These are phyloP conservation scores for Venturia asperata DNA, from an alignment of 2,329 filamentous ascomycete species.

Conservation along the genomic window DNA sequence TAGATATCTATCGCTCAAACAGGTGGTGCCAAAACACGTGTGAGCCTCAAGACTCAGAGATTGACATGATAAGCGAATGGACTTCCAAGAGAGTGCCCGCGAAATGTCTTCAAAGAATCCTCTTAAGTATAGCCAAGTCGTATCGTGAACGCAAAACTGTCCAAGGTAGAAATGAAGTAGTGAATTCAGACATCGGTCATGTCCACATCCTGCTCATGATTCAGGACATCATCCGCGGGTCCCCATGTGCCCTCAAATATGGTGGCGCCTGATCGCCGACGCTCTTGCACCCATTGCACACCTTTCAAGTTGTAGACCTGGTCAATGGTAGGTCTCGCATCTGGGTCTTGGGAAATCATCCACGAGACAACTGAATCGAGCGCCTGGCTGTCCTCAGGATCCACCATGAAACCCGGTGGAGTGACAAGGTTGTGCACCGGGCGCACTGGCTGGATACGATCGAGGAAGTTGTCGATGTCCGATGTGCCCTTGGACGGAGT, in stretches of 20 bases:
- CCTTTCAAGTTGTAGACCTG: conserved; percentile 67
- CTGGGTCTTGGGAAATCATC: conserved; percentile 77
- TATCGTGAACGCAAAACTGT: not conserved
- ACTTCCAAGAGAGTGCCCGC: conserved; percentile 3
- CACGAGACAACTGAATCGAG: conserved; percentile 77
- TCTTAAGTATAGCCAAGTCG: conserved; percentile 5
- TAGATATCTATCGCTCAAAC: not conserved
- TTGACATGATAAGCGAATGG: conserved; percentile 5
- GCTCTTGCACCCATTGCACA: conserved; percentile 69
- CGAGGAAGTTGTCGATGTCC: conserved; percentile 27
- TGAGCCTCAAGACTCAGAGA: not conserved
- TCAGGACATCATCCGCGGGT: conserved; percentile 59
- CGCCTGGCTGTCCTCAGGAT: conserved; percentile 62
- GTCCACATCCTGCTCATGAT: conserved; percentile 47
- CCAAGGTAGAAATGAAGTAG: not conserved
- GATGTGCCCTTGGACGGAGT: conserved; percentile 31
- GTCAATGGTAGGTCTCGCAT: conserved; percentile 63
- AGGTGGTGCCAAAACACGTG: conserved; percentile 7
- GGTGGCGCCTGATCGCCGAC: conserved; percentile 80
- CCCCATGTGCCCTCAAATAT: conserved; percentile 97
- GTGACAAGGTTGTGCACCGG: conserved; percentile 49
- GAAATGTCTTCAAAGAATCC: not conserved
- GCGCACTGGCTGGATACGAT: conserved; percentile 20
- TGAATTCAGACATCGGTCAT: conserved; percentile 49
- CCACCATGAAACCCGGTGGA: conserved; percentile 84